Base-by-base conservation (phyloP, 441 rosid species). In the Jatropha multifida region DNA sequence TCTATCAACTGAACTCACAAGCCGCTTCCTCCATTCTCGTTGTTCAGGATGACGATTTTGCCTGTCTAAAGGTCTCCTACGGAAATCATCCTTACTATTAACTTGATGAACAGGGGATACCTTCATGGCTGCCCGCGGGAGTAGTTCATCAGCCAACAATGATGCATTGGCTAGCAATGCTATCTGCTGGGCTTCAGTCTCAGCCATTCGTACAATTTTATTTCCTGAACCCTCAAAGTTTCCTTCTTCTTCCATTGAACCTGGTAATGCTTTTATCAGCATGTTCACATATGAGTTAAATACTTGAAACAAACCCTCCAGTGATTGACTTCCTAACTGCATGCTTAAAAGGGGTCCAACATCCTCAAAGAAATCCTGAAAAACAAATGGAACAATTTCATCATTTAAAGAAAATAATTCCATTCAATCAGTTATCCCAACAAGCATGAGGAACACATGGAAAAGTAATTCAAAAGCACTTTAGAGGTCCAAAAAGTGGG, bases 41-140 rank as follows among this genome's bases (percentile, higher is more conserved):
- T 93, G 99, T 81, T 97, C 99, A 72, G 98, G 97, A 77, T 92
- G 87, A 75, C 99, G 99, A 74, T 88, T 97, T 83, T 94, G 97
- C 86, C 95, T 90, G 83, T 96, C 99, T 52, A 68, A 52, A 55
- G 93, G 88, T 82, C 94, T 90, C 80, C 94, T 85, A 66, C 83
- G 88, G 59, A 80, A 72, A 75, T 93, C 98, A 78, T 92, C 93
- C 82, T 81, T 89, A 79, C 88, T 77, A 83, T 78, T 86, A 73
- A 80, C 79, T 72, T 89, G 97, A 80, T 79, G 84, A 44, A 81
- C 58, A 65, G 97, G 93, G 76, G 97, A 84, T 23, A 96, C 96
- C 81, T 93, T 96, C 97, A 90, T 89, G 75, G 98, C 97, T 55
- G 99, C 98, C 75, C 99, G 97, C 37, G 99, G 99, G 66, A 96